phyloP scores from a whole-genome alignment of 208 protist genomes.

The Trypanosoma platydactyli region DNA sequence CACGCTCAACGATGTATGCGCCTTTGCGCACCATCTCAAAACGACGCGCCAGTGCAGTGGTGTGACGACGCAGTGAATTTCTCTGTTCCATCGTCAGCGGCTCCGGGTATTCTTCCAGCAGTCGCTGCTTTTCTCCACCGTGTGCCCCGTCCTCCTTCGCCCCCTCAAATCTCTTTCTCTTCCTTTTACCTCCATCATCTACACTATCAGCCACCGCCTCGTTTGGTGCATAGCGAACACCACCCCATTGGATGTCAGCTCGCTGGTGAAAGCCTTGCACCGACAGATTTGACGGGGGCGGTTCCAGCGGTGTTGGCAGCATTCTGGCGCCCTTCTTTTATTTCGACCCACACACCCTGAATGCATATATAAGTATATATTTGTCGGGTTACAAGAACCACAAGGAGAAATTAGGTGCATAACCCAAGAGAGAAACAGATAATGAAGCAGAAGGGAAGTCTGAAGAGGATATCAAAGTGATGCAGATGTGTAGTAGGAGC shows the following conservation, averaged over 20 bases:
- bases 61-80: constrained; percentile 38
- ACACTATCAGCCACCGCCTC: background rate
- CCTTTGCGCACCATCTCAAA: constrained; percentile 43
- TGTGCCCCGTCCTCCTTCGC: constrained; percentile 21
- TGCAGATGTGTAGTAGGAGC: too few species aligned
- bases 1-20: constrained; percentile 36
- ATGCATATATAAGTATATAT: too few species aligned
- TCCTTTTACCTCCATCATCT: background rate
- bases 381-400: background rate
- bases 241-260: too few species aligned
- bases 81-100: constrained; percentile 64
- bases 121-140: constrained; percentile 17
- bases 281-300: too few species aligned
- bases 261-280: too few species aligned
- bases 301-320: too few species aligned
- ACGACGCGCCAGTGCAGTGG: constrained; percentile 35
- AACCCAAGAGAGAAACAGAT: background rate
- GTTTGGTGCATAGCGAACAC: too few species aligned
- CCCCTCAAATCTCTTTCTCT: constrained; percentile 16
- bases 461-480: too few species aligned
- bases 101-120: constrained; percentile 66
- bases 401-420: background rate
- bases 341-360: too few species aligned
- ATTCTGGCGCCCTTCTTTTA: too few species aligned
- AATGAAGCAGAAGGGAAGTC: background rate